Evolutionary conservation across 1,284 basidiomycete genomes (phyloP).

Genomic region (Uromyces viciae-fabae): DNA sequence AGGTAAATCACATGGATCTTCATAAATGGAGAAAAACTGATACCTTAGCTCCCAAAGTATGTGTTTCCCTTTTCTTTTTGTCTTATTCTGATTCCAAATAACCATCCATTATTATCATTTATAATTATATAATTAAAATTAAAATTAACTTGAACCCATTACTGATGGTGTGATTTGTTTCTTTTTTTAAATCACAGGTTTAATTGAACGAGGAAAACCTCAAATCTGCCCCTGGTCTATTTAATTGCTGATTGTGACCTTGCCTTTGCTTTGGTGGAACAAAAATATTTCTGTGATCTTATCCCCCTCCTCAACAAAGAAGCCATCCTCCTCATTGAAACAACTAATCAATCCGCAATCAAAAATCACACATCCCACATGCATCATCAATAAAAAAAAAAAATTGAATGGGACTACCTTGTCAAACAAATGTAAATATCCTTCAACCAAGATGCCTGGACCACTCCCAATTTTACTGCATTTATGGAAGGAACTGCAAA

Average conservation of each 20-base stretch:
- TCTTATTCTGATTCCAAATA: no score
- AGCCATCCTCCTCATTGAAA: neutral
- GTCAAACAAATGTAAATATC: no score
- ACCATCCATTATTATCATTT: neutral
- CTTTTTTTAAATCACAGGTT: no score
- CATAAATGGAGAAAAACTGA: neutral
- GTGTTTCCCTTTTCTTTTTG: neutral
- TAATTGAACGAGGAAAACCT: neutral
- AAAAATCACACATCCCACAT: neutral
- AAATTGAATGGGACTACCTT: no score
- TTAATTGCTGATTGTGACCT: conserved; percentile 2
- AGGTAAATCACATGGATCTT: neutral
- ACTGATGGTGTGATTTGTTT: no score
- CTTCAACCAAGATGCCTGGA: no score
- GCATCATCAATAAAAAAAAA: neutral
- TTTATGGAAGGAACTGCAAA: no score
- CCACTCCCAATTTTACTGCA: no score
- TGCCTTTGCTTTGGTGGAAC: neutral
- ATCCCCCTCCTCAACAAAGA: neutral
- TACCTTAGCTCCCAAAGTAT: neutral
- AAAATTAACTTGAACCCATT: no score
- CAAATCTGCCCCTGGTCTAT: neutral
- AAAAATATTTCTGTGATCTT: neutral
- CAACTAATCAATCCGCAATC: neutral
- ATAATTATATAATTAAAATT: neutral